phyloP scores from a whole-genome alignment of 495 filamentous ascomycete species.

The Xylaria castorea region DNA sequence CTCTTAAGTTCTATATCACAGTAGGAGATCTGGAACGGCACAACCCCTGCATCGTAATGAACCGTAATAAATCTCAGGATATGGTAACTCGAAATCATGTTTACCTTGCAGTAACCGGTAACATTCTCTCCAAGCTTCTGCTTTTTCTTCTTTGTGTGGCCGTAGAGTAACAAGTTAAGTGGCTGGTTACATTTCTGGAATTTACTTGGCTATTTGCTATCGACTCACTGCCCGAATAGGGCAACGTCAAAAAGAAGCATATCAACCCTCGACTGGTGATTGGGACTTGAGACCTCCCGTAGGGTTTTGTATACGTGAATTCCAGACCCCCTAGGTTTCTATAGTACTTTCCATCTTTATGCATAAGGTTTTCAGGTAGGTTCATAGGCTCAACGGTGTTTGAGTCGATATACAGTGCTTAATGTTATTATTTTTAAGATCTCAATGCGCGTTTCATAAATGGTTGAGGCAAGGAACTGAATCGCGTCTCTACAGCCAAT shows the following conservation, averaged over 20 bases:
- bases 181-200: not conserved
- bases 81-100: not conserved
- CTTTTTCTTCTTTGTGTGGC: not conserved
- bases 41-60: slow-evolving; percentile 10
- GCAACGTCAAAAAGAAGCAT: slow-evolving; percentile 7
- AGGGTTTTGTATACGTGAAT: not conserved
- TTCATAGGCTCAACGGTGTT: not conserved
- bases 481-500: slow-evolving; percentile 12
- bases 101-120: not conserved
- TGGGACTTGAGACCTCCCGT: not conserved
- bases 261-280: not conserved
- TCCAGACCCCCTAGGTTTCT: not conserved
- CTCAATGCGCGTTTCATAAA: not conserved
- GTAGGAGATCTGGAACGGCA: slow-evolving; percentile 17
- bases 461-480: not conserved
- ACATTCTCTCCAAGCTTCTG: not conserved
- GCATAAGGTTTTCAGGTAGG: not conserved
- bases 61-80: slow-evolving; percentile 1
- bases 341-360: not conserved
- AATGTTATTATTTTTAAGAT: not conserved
- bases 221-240: not conserved
- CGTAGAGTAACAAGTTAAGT: not conserved
- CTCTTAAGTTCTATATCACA: not conserved
- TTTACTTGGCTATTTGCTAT: not conserved
- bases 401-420: slow-evolving; percentile 9